These are phyloP conservation scores for Fusarium zealandicum DNA, from an alignment of 2,329 filamentous ascomycete genomes.

Conservation along the genomic window DNA sequence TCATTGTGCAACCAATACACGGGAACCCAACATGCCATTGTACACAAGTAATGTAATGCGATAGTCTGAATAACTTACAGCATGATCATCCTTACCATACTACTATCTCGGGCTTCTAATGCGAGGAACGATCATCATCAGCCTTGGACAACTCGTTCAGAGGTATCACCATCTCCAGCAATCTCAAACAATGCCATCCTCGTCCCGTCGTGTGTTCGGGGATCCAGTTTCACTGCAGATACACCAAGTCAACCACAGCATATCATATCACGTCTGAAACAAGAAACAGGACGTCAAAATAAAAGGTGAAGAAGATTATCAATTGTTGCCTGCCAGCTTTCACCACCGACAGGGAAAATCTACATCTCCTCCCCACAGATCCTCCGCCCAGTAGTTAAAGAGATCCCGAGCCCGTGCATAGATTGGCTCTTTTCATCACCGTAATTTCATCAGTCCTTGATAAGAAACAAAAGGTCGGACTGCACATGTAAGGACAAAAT, in stretches of 20 bases:
- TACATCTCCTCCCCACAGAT: slow-evolving; percentile 21
- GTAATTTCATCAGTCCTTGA: slow-evolving; percentile 42
- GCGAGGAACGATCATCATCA: slow-evolving; percentile 21
- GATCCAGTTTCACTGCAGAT: slow-evolving; percentile 24
- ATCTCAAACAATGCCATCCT: slow-evolving; percentile 18
- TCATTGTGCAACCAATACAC: slow-evolving; percentile 29
- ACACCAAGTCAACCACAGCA: neutral
- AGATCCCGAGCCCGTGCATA: slow-evolving; percentile 9
- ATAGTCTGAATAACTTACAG: neutral
- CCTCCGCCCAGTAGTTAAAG: slow-evolving; percentile 11
- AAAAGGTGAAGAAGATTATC: slow-evolving; percentile 31
- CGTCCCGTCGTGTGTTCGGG: slow-evolving; percentile 5
- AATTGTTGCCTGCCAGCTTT: slow-evolving; percentile 36
- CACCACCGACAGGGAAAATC: slow-evolving; percentile 28
- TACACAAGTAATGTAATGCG: slow-evolving; percentile 5
- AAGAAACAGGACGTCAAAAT: neutral
- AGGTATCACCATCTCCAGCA: slow-evolving; percentile 22
- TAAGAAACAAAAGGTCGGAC: slow-evolving; percentile 30
- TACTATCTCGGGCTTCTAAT: slow-evolving; percentile 29
- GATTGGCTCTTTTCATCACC: slow-evolving; percentile 38
- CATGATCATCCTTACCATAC: slow-evolving; percentile 1
- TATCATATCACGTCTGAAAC: slow-evolving; percentile 7
- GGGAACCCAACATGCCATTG: slow-evolving; percentile 16
- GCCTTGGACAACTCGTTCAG: slow-evolving; percentile 20
- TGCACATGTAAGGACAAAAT: slow-evolving; percentile 32